Base-by-base conservation (phyloP, 176 grass and related monocot species). In the Triticum dicoccoides region DNA sequence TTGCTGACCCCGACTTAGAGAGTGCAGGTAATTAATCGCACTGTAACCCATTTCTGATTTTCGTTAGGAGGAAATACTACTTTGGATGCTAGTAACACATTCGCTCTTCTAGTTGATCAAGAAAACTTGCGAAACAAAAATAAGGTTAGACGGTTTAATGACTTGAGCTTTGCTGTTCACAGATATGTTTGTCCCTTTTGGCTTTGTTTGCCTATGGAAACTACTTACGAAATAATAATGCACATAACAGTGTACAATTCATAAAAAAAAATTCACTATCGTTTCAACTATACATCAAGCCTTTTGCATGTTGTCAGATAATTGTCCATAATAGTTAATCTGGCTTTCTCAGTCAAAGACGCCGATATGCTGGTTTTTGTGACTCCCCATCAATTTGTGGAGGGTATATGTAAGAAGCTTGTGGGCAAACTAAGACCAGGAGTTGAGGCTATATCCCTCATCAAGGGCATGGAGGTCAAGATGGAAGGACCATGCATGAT, bases 391-490 rank as follows among this genome's bases (percentile, higher is more conserved):
- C 94, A 93, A 62, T 95, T 95, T 88, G 89, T 92, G 38, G 86
- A 87, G 86, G 96, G 90, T 66, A 96, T 98, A 64, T 98, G 96
- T 84, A 98, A 96, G 88, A 95, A 88, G 70, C 93, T 98, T 45
- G 88, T 86, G 23, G 93, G 93, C 6, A 98, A 96, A 86, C 86
- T 95, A 86, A 94, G 86, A 52, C 86, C 90, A 25, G 87, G 89
- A 65, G 79, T 87, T 32, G 84, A 98, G 65, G 93, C 91, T 51
- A 92, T 98, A 82, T 96, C 96, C 51, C 93, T 98, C 15, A 96
- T 98, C 79, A 98, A 98, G 71, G 96, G 96, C 29, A 98, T 96
- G 96, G 96, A 98, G 83, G 90, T 98, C 84, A 96, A 95, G 83
- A 95, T 84, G 80, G 91, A 98, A 87, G 96, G 96, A 12, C 89